A percentile compares a stretch with the other conserved stretches of the same genome.
Conservation (phyloP, 441 rosid genomes). For the Mallotus repandus region DNA sequence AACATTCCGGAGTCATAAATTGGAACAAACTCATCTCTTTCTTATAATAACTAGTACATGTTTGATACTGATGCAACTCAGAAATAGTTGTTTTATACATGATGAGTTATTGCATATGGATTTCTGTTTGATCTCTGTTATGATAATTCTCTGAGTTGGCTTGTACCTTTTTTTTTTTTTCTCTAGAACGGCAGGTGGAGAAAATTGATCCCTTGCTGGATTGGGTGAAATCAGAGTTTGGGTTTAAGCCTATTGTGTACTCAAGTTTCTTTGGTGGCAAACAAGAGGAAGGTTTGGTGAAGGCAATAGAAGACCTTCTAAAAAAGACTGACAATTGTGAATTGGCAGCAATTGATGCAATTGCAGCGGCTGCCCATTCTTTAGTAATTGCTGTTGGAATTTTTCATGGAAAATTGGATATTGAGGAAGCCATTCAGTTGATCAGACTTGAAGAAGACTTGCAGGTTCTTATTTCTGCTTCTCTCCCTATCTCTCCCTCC, state of each 20-base stretch:
- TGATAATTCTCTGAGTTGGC: not conserved
- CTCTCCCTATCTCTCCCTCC: not conserved
- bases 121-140: not conserved
- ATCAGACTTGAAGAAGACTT: conserved; percentile 94
- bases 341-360: conserved; percentile 87
- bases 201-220: conserved; percentile 83
- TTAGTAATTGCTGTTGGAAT: conserved; percentile 69
- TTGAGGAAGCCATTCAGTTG: conserved; percentile 87
- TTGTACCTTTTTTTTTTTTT: conserved; percentile 9
- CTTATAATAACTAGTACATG: not conserved
- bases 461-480: conserved; percentile 51
- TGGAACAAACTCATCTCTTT: not conserved
- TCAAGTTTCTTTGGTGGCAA: conserved; percentile 83
- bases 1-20: not conserved
- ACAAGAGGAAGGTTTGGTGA: conserved; percentile 80
- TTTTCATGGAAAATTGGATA: conserved; percentile 66
- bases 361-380: conserved; percentile 87
- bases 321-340: conserved; percentile 74
- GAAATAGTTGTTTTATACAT: not conserved
- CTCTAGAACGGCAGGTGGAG: conserved; percentile 73
- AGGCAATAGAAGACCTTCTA: conserved; percentile 61
- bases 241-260: conserved; percentile 74
- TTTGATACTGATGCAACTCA: not conserved
- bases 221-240: conserved; percentile 89
- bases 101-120: not conserved